Evolutionary conservation across 305 asterid genomes (phyloP).

Genomic region (Fraxinus greggii): DNA sequence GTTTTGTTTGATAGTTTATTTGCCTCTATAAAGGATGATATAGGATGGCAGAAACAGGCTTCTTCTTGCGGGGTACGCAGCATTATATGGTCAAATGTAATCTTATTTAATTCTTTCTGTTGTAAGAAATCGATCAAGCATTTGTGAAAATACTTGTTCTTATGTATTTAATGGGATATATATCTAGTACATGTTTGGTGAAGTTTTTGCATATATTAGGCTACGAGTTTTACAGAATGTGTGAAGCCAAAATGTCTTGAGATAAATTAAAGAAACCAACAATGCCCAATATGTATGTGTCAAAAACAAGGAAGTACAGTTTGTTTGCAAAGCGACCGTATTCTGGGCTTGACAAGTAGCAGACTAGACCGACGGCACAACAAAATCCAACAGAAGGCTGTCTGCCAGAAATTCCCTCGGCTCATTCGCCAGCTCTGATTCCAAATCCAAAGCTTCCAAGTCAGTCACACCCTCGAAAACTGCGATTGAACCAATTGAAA

Average conservation of each 20-base stretch:
- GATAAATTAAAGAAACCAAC: not conserved
- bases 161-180: not conserved
- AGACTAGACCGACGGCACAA: not conserved
- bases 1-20: not conserved
- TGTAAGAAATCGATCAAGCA: not conserved
- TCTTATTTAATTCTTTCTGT: not conserved
- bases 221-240: too few relatives aligned
- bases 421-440: slow-evolving; percentile 42
- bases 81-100: not conserved
- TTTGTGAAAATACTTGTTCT: not conserved
- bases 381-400: slow-evolving; percentile 59
- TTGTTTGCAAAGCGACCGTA: not conserved
- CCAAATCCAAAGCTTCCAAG: slow-evolving; percentile 54
- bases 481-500: slow-evolving; percentile 68
- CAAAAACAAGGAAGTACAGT: not conserved
- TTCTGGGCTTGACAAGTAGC: not conserved
- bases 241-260: not conserved
- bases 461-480: slow-evolving; percentile 50
- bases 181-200: not conserved
- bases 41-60: not conserved
- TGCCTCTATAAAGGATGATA: not conserved
- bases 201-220: too few relatives aligned
- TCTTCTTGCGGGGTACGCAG: not conserved
- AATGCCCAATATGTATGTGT: not conserved
- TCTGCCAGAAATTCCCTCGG: slow-evolving; percentile 62